Evolutionary conservation across 371 early-diverging fungal species (phyloP).

Genomic region (Rhizopus sp.): DNA sequence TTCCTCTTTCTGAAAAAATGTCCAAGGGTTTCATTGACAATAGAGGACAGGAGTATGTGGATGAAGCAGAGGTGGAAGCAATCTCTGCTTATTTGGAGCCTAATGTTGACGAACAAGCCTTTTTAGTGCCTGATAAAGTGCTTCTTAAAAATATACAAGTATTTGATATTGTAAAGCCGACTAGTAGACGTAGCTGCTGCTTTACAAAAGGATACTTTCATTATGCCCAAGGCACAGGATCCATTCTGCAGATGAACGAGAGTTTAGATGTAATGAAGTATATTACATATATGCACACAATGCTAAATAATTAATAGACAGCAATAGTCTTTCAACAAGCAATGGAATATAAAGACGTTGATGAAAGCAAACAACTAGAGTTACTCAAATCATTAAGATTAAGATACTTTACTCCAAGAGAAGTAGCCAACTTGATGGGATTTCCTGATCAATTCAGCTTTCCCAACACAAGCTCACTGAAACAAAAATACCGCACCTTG

Average conservation of each 20-base stretch:
- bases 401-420: constrained; percentile 80
- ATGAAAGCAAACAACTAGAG: constrained; percentile 31
- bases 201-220: constrained; percentile 86
- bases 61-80: constrained; percentile 35
- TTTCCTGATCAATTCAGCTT: constrained; percentile 65
- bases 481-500: constrained; percentile 65
- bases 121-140: constrained; percentile 47
- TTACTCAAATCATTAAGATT: constrained; percentile 44
- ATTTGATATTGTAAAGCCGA: constrained; percentile 76
- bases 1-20: constrained; percentile 46
- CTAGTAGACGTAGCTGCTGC: constrained; percentile 70
- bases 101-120: constrained; percentile 16
- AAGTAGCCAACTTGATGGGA: constrained; percentile 81
- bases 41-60: constrained; percentile 29
- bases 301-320: constrained; percentile 19
- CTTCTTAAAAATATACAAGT: constrained; percentile 63
- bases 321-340: constrained; percentile 26
- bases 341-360: constrained; percentile 23
- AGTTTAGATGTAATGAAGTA: constrained; percentile 46
- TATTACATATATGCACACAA: background rate
- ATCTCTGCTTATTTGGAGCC: constrained; percentile 36
- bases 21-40: constrained; percentile 36
- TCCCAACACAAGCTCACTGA: constrained; percentile 54
- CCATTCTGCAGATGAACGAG: constrained; percentile 62
- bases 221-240: constrained; percentile 80